Conservation (phyloP, 2,329 filamentous ascomycete species). For the Fusarium sambucinum region DNA sequence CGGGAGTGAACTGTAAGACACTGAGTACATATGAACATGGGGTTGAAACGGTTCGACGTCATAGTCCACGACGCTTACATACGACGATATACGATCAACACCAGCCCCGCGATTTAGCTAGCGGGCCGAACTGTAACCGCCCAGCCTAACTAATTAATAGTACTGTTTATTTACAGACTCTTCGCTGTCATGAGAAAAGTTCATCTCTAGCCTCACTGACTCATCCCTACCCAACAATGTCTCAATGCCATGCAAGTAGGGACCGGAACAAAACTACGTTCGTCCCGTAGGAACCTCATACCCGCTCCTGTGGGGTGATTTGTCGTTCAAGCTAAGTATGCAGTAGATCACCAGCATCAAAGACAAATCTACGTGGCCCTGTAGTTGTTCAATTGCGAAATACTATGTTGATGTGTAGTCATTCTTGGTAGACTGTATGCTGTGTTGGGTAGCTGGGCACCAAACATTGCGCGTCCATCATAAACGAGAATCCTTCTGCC, state of each 20-base stretch:
- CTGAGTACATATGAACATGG: background rate
- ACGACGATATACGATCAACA: background rate
- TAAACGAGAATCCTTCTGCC: too few species aligned
- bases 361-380: background rate
- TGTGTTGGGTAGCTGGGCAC: background rate
- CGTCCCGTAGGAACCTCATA: background rate
- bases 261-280: background rate
- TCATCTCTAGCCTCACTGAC: background rate
- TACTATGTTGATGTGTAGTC: background rate
- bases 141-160: rapidly evolving
- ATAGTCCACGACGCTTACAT: background rate
- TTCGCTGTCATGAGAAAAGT: background rate
- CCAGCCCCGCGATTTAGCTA: too few species aligned
- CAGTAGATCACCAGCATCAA: background rate
- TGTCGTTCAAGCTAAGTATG: background rate
- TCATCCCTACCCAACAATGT: background rate
- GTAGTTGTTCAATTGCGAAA: background rate
- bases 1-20: background rate
- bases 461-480: background rate
- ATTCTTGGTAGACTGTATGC: background rate
- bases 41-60: background rate
- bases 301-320: background rate
- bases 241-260: background rate
- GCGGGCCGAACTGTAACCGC: too few species aligned
- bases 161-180: background rate